Percentiles rank a stretch among this genome's conserved stretches.
These are phyloP conservation scores for Pestalotiopsis fici DNA, from an alignment of 2,329 filamentous ascomycete genomes.

Conservation along the genomic window DNA sequence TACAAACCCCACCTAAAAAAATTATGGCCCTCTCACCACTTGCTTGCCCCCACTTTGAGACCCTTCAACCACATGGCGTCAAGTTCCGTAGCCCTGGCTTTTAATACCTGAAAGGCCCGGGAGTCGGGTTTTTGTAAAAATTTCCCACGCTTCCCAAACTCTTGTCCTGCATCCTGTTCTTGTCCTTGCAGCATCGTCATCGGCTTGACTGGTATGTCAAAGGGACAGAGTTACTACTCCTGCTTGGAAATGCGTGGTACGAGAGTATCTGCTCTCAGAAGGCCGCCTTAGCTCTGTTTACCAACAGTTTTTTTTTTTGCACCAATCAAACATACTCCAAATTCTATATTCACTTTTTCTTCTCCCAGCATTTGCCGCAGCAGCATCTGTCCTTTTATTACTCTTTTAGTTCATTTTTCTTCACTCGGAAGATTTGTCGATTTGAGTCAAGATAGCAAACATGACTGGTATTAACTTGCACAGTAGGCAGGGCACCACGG, in stretches of 20 bases:
- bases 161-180: background rate
- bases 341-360: conserved; percentile 14
- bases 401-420: background rate
- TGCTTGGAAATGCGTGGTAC: conserved; percentile 13
- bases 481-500: conserved; percentile 56
- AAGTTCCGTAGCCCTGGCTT: conserved; percentile 11
- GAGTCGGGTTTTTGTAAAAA: conserved; percentile 10
- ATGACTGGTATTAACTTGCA: conserved; percentile 50
- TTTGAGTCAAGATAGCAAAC: conserved; percentile 19
- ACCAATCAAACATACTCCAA: conserved; percentile 3
- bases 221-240: conserved; percentile 11
- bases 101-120: conserved; percentile 7
- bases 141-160: conserved; percentile 8
- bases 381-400: conserved; percentile 9
- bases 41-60: conserved; percentile 13
- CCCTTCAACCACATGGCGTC: conserved; percentile 16
- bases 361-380: conserved; percentile 11
- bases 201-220: conserved; percentile 9
- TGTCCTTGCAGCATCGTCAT: conserved; percentile 4
- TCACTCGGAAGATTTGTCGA: background rate
- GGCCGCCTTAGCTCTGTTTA: conserved; percentile 12
- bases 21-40: background rate
- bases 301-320: background rate
- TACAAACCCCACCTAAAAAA: conserved; percentile 1
- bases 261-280: conserved; percentile 10